Evolutionary conservation across 2,329 filamentous ascomycete genomes (phyloP).

Genomic region (Penicillium sp.): DNA sequence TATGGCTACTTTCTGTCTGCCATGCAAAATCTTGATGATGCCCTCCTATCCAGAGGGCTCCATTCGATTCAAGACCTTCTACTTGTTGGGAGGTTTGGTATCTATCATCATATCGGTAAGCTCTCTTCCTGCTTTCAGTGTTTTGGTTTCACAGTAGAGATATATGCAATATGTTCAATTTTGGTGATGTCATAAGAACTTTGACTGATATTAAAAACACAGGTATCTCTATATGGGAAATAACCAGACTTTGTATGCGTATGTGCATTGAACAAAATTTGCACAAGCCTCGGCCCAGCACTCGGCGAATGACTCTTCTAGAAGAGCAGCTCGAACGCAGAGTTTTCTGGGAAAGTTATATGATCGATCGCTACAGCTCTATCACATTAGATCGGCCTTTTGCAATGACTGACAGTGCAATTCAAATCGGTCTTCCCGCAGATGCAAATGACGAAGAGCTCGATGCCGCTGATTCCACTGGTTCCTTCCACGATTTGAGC

Average conservation of each 20-base stretch:
- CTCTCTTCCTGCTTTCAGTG: not conserved
- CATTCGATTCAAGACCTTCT: slow-evolving; percentile 45
- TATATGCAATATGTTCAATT: not conserved
- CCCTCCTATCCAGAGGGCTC: slow-evolving; percentile 34
- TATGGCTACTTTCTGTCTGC: slow-evolving; percentile 46
- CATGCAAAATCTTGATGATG: slow-evolving; percentile 31
- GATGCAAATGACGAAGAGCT: slow-evolving; percentile 38
- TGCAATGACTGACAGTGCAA: slow-evolving; percentile 44
- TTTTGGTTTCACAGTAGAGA: not conserved
- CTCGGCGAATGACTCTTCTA: slow-evolving; percentile 15
- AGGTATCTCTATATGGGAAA: slow-evolving; percentile 42
- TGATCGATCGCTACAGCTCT: slow-evolving; percentile 50
- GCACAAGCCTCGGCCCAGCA: slow-evolving; percentile 20
- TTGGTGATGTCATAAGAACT: not conserved
- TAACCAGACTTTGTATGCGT: slow-evolving; percentile 43
- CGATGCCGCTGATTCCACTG: slow-evolving; percentile 17
- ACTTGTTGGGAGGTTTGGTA: slow-evolving; percentile 44
- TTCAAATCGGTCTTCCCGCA: slow-evolving; percentile 39
- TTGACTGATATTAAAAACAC: not conserved
- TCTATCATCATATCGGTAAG: slow-evolving; percentile 46
- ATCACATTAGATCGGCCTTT: slow-evolving; percentile 45
- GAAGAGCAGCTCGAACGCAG: slow-evolving; percentile 41
- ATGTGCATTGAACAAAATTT: slow-evolving; percentile 44
- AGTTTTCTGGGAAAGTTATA: slow-evolving; percentile 50
- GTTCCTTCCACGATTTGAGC: slow-evolving; percentile 15